Conservation (phyloP, 148 eudicot species). For the Rhododendron simsii region DNA sequence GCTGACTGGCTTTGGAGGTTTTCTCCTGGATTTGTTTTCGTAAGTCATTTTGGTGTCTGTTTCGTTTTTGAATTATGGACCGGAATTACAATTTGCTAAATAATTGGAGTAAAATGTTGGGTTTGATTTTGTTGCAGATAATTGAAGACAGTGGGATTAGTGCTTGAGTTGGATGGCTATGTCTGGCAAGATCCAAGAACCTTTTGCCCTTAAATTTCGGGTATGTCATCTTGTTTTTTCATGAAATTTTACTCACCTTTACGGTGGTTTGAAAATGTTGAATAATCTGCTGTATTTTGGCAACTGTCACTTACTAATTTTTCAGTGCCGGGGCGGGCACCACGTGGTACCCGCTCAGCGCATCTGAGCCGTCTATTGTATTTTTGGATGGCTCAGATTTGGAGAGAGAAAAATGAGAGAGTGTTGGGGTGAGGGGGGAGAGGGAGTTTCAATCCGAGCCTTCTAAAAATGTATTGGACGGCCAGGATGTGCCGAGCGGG, state of each 20-base stretch:
- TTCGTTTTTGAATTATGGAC: neutral
- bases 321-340: too few relatives aligned
- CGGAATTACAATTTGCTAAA: neutral
- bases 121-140: slow-evolving; percentile 1
- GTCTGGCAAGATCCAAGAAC: slow-evolving; percentile 56
- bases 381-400: too few relatives aligned
- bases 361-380: too few relatives aligned
- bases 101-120: neutral
- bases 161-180: slow-evolving; percentile 19
- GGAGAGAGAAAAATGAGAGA: too few relatives aligned
- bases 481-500: too few relatives aligned
- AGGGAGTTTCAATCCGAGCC: too few relatives aligned
- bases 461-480: too few relatives aligned
- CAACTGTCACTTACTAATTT: neutral
- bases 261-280: neutral
- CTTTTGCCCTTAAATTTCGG: slow-evolving; percentile 41
- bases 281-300: neutral
- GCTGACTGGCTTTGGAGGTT: neutral
- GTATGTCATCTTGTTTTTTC: slow-evolving; percentile 21
- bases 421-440: too few relatives aligned
- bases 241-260: neutral
- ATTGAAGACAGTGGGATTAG: slow-evolving; percentile 8
- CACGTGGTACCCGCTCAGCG: too few relatives aligned
- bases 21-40: neutral
- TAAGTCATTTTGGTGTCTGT: neutral